Percentiles rank a stretch among this genome's conserved stretches.
Conservation (phyloP, 768 basidiomycete genomes). For the Tubosaeta sp. region DNA sequence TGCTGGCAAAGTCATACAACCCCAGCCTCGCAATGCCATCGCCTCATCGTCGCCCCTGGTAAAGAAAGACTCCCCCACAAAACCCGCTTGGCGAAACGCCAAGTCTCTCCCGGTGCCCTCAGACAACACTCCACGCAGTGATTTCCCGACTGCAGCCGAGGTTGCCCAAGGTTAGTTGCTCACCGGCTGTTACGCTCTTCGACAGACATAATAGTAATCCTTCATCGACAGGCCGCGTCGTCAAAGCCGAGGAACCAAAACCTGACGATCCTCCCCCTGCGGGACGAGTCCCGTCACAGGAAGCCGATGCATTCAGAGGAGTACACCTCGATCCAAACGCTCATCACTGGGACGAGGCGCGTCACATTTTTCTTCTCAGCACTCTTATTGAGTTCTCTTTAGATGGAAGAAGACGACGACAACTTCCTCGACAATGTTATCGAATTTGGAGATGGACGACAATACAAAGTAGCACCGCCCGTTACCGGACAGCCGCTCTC, state of each 20-base stretch:
- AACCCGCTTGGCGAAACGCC: slow-evolving; percentile 72
- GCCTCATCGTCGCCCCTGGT: slow-evolving; percentile 30
- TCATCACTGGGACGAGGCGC: slow-evolving; percentile 97
- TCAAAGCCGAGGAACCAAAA: slow-evolving; percentile 37
- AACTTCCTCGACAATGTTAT: slow-evolving; percentile 86
- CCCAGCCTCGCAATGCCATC: slow-evolving; percentile 47
- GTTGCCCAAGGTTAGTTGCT: slow-evolving; percentile 71
- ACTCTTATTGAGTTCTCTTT: slow-evolving; percentile 7
- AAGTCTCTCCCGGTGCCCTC: slow-evolving; percentile 33
- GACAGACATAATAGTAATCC: slow-evolving; percentile 7
- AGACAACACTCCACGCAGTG: slow-evolving; percentile 47
- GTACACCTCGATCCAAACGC: slow-evolving; percentile 91
- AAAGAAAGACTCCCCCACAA: slow-evolving; percentile 33
- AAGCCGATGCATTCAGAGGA: slow-evolving; percentile 92
- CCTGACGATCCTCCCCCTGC: slow-evolving; percentile 46
- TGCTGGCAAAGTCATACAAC: slow-evolving; percentile 62
- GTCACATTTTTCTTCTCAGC: slow-evolving; percentile 25
- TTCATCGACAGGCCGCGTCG: slow-evolving; percentile 18
- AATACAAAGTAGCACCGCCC: slow-evolving; percentile 73
- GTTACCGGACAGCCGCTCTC: slow-evolving; percentile 30
- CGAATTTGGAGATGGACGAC: slow-evolving; percentile 93
- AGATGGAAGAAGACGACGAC: slow-evolving; percentile 93
- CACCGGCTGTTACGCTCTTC: neutral
- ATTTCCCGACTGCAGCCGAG: slow-evolving; percentile 97
- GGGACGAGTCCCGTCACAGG: slow-evolving; percentile 66